These are phyloP conservation scores for Trypanosoma brucei DNA, from an alignment of 208 protist genomes.

Conservation along the genomic window DNA sequence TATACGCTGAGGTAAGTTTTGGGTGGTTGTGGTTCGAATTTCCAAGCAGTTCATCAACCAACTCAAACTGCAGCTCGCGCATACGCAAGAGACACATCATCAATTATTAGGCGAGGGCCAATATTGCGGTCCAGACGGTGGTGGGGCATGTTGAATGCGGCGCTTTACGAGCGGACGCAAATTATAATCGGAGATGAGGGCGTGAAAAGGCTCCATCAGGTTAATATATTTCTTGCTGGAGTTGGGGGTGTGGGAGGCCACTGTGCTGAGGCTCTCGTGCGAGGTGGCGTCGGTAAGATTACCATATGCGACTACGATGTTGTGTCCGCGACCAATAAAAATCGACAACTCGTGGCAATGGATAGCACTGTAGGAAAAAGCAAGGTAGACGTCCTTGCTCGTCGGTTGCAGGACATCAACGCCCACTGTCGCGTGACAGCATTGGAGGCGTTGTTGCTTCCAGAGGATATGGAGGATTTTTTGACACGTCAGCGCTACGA, in stretches of 20 bases:
- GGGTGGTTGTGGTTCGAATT: too few species aligned
- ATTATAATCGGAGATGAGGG: slow-evolving; percentile 79
- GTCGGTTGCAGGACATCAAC: slow-evolving; percentile 80
- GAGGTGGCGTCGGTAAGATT: slow-evolving; percentile 81
- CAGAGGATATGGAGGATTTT: slow-evolving; percentile 70
- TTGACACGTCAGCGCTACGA: slow-evolving; percentile 71
- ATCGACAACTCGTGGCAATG: slow-evolving; percentile 86
- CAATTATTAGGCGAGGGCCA: too few species aligned
- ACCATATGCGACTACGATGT: slow-evolving; percentile 89
- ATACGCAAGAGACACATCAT: too few species aligned
- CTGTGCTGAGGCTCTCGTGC: slow-evolving; percentile 82
- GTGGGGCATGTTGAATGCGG: slow-evolving; percentile 55
- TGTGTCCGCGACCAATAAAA: slow-evolving; percentile 85
- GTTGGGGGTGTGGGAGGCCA: slow-evolving; percentile 86
- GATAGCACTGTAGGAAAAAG: slow-evolving; percentile 84
- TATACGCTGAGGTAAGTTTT: too few species aligned
- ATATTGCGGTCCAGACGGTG: too few species aligned
- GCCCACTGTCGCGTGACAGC: slow-evolving; percentile 59
- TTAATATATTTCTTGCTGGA: slow-evolving; percentile 78
- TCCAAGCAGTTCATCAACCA: too few species aligned
- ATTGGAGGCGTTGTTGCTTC: slow-evolving; percentile 56
- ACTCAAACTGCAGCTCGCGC: too few species aligned
- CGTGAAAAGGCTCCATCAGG: slow-evolving; percentile 46
- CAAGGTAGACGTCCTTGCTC: slow-evolving; percentile 77
- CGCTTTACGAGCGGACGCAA: slow-evolving; percentile 79